Conservation (phyloP, 1,139 yeast genomes). For the Pneumocystis jirovecii region DNA sequence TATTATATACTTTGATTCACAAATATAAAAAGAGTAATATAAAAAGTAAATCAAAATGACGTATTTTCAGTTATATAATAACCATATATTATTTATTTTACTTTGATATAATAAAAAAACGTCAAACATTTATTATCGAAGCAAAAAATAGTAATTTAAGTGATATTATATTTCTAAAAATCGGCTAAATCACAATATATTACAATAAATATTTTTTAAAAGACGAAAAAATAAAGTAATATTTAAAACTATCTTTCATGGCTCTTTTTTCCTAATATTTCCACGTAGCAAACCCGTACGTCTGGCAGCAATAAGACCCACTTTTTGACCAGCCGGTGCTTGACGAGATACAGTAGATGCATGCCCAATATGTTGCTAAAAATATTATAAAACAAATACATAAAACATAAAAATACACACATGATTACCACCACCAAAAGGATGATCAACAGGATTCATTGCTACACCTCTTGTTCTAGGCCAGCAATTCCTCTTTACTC, state of each 20-base stretch:
- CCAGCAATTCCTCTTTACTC: slow-evolving; percentile 98
- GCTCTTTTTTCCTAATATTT: slow-evolving; percentile 93
- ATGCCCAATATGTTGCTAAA: slow-evolving; percentile 76
- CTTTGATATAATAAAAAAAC: too few relatives aligned
- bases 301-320: slow-evolving; percentile 99
- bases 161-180: background rate
- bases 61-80: too few relatives aligned
- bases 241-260: background rate
- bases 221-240: background rate
- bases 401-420: slow-evolving; percentile 30
- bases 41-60: too few relatives aligned
- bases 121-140: background rate
- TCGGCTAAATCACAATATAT: background rate
- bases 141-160: background rate
- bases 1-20: too few relatives aligned
- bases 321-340: slow-evolving; percentile 99
- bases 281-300: slow-evolving; percentile 99
- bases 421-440: slow-evolving; percentile 99
- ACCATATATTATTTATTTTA: too few relatives aligned
- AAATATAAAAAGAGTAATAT: too few relatives aligned
- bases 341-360: slow-evolving; percentile 99
- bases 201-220: background rate
- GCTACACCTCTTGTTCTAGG: slow-evolving; percentile 99
- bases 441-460: slow-evolving; percentile 99
- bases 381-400: background rate